Percentiles rank a stretch among this genome's conserved stretches.
Evolutionary conservation across 225 moss, liverwort and hornwort genomes (phyloP).

Genomic region (Antitrichia curtipendula): DNA sequence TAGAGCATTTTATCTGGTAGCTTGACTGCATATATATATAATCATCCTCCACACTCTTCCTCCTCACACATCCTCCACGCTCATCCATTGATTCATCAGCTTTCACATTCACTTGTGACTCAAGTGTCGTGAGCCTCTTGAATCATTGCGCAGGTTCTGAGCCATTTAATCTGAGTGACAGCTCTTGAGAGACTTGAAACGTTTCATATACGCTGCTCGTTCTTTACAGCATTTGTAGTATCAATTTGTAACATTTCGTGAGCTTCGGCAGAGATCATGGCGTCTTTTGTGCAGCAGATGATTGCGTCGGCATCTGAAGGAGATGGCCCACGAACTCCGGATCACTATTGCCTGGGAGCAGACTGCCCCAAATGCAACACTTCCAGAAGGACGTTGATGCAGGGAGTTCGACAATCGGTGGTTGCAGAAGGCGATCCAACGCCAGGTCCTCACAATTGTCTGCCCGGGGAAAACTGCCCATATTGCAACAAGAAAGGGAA

Average conservation of each 20-base stretch:
- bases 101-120: neutral
- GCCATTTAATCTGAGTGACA: neutral
- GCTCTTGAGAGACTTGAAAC: neutral
- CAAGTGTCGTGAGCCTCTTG: neutral
- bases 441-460: neutral
- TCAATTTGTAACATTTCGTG: neutral
- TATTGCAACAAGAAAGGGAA: neutral
- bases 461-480: neutral
- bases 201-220: neutral
- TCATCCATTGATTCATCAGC: neutral
- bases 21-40: neutral
- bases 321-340: neutral
- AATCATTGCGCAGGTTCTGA: neutral
- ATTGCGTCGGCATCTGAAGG: neutral
- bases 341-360: neutral
- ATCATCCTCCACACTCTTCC: neutral
- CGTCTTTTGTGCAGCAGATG: neutral
- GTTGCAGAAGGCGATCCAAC: neutral
- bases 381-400: neutral
- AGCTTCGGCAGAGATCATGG: neutral
- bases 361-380: neutral
- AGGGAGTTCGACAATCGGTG: neutral
- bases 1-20: neutral
- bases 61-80: neutral
- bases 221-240: neutral